Base-by-base conservation (phyloP, 179 eudicot species). In the Amaranthus tricolor region DNA sequence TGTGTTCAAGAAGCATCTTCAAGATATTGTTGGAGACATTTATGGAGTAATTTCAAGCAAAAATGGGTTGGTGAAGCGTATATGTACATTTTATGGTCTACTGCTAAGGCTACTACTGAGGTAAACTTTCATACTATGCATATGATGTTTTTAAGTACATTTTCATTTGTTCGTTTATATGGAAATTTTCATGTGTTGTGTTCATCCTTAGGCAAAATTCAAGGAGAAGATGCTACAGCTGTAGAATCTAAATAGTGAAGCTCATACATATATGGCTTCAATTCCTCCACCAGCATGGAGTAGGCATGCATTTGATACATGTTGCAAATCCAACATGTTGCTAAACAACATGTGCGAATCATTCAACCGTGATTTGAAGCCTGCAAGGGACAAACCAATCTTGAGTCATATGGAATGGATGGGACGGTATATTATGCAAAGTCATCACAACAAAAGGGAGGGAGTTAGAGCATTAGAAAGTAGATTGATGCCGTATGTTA, bases 401-500 rank as follows among this genome's bases (percentile, higher is more conserved):
- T 44, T 70, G 8, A 70, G n/a, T 0, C 54, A 50, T 2, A 21
- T 70, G 10, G 73, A 70, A 48, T 70, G 73, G 73, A 54, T 70
- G 0, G 5, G 62, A 24, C 31, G 61, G 16, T 70, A 70, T 50
- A 62, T 70, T 1, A 70, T 70, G 49, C 40, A 24, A 5, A 15
- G 73, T 10, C 7, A 1, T 31, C 13, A 7, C n/a, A n/a, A 70
- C 5, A 70, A 70, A 10, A 9, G 49, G 15, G 50, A 24, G 7
- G 62, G 62, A 0, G 21, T 70, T 0, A 0, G 14, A 6, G 15
- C 3, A 16, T 24, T 3, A 3, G 13, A 15, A 8, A 9, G 5
- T 5, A 70, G 24, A 13, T 40, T 53, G 3, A 70, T 70, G 73
- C 73, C 73, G 13, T 70, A 53, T 53, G 73, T 54, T 13, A 9